Conservation (phyloP, 768 basidiomycete species). For the Tulasnella sp. region DNA sequence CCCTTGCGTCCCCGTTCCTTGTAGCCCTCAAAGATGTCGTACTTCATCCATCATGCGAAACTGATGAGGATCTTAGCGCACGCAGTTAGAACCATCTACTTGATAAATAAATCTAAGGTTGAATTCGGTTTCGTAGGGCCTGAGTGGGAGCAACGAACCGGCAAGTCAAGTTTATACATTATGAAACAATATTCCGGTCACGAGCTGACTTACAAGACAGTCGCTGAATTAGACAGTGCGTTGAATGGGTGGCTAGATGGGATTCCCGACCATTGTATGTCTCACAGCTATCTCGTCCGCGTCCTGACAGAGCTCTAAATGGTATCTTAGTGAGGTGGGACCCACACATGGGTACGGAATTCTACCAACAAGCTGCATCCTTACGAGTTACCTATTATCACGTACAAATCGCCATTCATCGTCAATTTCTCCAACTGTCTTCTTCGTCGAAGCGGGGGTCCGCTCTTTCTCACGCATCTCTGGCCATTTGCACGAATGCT, state of each 20-base stretch:
- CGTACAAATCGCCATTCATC: slow-evolving; percentile 6
- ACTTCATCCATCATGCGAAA: slow-evolving; percentile 1
- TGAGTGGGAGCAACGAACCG: slow-evolving; percentile 11
- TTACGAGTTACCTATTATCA: slow-evolving; percentile 1
- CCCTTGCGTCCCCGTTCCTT: no score
- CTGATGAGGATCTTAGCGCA: neutral
- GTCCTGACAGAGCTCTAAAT: no score
- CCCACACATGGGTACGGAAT: neutral
- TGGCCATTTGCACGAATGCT: slow-evolving; percentile 49
- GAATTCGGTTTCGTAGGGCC: slow-evolving; percentile 1
- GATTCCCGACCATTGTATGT: slow-evolving; percentile 14
- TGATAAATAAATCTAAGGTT: slow-evolving; percentile 8
- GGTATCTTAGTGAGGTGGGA: slow-evolving; percentile 1
- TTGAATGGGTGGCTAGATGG: slow-evolving; percentile 12
- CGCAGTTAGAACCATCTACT: slow-evolving; percentile 7
- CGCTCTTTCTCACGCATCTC: slow-evolving; percentile 38
- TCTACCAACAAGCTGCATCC: neutral
- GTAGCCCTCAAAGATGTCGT: slow-evolving; percentile 1
- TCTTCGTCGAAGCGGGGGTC: neutral
- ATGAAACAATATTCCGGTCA: no score
- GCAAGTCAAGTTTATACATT: neutral
- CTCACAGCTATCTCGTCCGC: neutral
- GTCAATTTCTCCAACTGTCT: slow-evolving; percentile 8
- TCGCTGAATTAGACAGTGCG: slow-evolving; percentile 7
- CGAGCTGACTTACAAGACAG: neutral